A percentile compares a stretch with the other conserved stretches of the same genome.
phyloP scores from a whole-genome alignment of 2,329 filamentous ascomycete species.

The Podosphaera xanthii region DNA sequence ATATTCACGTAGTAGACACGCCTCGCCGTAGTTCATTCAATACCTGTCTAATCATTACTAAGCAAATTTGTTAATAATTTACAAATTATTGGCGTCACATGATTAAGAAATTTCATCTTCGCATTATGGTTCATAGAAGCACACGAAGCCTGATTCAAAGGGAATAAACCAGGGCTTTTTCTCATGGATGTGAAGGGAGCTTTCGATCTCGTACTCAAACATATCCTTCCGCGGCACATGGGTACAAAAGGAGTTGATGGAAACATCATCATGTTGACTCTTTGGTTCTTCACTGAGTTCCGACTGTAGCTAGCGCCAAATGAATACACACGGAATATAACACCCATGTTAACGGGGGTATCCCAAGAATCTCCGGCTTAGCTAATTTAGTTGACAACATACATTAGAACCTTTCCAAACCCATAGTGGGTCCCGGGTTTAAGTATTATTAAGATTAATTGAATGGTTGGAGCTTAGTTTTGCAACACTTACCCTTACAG shows the following conservation, averaged over 20 bases:
- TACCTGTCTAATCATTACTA: no score
- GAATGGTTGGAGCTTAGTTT: no score
- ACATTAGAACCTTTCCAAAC: no score
- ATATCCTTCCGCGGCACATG: background rate
- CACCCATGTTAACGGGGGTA: background rate
- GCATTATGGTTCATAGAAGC: background rate
- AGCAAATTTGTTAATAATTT: no score
- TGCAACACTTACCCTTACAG: no score
- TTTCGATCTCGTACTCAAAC: background rate
- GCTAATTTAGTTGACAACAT: background rate
- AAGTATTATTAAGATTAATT: no score
- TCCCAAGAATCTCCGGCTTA: background rate
- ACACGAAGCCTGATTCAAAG: background rate
- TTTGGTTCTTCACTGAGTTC: background rate
- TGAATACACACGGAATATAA: background rate
- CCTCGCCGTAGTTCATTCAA: no score
- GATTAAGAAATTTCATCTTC: no score
- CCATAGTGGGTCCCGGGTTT: no score
- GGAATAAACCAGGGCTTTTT: background rate
- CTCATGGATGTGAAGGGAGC: background rate
- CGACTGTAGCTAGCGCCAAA: background rate
- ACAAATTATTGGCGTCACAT: no score
- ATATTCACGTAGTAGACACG: no score
- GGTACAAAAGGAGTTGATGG: background rate
- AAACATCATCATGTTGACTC: background rate